These are phyloP conservation scores for Bauhinia variegata DNA, from an alignment of 306 rosid genomes.

Conservation along the genomic window DNA sequence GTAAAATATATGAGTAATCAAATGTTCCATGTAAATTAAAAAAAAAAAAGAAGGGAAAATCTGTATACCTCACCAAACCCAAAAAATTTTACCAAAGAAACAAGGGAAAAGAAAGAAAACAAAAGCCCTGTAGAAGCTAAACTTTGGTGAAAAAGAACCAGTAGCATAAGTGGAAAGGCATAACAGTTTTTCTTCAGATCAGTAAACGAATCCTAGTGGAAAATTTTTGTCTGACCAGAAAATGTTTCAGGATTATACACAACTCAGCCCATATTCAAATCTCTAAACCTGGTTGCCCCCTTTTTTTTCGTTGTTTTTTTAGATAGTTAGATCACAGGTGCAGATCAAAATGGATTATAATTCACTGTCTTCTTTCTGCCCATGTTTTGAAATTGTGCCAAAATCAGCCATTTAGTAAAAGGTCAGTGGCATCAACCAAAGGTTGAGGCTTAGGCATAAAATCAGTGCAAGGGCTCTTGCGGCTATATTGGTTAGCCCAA, in stretches of 20 bases:
- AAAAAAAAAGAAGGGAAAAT: constrained; percentile 6
- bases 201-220: constrained; percentile 27
- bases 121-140: constrained; percentile 3
- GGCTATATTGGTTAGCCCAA: constrained; percentile 56
- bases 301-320: background rate
- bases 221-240: background rate
- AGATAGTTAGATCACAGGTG: constrained; percentile 4
- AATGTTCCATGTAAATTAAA: constrained; percentile 10
- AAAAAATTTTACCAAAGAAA: background rate
- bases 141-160: constrained; percentile 6
- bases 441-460: constrained; percentile 36
- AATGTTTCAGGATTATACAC: constrained; percentile 29
- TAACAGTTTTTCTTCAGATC: constrained; percentile 22
- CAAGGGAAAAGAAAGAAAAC: background rate
- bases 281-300: background rate
- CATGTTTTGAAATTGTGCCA: constrained; percentile 12
- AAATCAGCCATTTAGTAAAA: constrained; percentile 30
- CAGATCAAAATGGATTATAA: background rate
- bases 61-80: background rate
- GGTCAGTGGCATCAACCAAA: constrained; percentile 34
- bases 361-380: constrained; percentile 31
- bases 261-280: constrained; percentile 21
- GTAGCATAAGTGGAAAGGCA: constrained; percentile 18
- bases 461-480: constrained; percentile 35
- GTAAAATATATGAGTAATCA: constrained; percentile 1